phyloP scores from a whole-genome alignment of 106 monocot species.

The Apostasia shenzhenica region DNA sequence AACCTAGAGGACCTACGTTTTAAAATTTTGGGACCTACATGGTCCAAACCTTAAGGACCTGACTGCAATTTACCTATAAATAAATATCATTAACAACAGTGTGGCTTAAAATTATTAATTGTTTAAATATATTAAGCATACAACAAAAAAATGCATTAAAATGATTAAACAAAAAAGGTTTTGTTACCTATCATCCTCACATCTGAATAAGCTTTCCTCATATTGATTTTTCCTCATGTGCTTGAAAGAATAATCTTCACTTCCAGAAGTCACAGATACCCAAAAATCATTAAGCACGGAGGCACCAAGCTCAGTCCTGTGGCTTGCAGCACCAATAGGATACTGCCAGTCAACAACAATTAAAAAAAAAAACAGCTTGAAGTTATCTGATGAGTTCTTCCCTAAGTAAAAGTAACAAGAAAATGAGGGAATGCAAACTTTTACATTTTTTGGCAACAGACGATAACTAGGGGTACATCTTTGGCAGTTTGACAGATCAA shows the following conservation, averaged over 20 bases:
- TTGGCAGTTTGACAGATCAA: constrained; percentile 66
- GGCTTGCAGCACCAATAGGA: constrained; percentile 39
- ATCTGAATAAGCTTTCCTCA: constrained; percentile 60
- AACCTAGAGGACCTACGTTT: too few species aligned
- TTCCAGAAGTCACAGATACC: constrained; percentile 60
- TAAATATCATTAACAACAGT: too few species aligned
- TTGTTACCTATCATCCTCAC: constrained; percentile 57
- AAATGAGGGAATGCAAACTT: background rate
- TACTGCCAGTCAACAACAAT: constrained; percentile 26
- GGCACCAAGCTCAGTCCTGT: constrained; percentile 43
- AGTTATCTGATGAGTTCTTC: background rate
- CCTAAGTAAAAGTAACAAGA: too few species aligned
- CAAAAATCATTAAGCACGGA: constrained; percentile 48
- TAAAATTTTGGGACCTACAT: too few species aligned
- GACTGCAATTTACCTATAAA: too few species aligned
- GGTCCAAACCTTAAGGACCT: too few species aligned
- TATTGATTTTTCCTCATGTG: constrained; percentile 66
- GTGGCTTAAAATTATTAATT: too few species aligned
- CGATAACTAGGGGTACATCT: constrained; percentile 80
- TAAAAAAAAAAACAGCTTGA: background rate
- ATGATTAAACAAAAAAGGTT: background rate
- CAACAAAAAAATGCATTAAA: background rate
- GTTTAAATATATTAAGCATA: background rate
- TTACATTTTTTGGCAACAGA: constrained; percentile 74
- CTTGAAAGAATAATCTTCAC: constrained; percentile 63